These are phyloP conservation scores for Pouteria glomerata DNA, from an alignment of 148 eudicot species.

Conservation along the genomic window DNA sequence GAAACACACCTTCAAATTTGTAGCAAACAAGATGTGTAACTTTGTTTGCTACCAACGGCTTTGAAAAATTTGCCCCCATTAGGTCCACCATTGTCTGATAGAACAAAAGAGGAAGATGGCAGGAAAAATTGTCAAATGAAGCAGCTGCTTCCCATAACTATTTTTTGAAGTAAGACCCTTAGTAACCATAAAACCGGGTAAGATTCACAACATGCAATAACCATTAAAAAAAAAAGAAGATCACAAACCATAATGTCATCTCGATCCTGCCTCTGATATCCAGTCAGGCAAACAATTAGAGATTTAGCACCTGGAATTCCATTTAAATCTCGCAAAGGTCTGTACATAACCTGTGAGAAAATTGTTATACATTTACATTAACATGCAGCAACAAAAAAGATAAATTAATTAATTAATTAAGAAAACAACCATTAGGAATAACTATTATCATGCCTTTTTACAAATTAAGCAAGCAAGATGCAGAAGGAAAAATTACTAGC, in stretches of 20 bases:
- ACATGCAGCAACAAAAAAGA: neutral
- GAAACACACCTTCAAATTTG: conserved; percentile 62
- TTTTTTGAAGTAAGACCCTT: neutral
- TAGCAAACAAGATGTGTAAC: conserved; percentile 96
- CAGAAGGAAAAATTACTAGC: neutral
- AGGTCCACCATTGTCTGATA: conserved; percentile 59
- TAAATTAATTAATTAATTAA: neutral
- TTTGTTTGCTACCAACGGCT: conserved; percentile 67
- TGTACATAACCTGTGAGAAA: conserved; percentile 59
- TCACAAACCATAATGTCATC: conserved; percentile 76
- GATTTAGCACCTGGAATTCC: conserved; percentile 83
- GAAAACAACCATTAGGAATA: neutral
- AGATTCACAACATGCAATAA: neutral
- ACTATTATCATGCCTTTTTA: neutral
- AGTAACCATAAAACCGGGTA: neutral
- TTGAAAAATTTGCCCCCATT: conserved; percentile 84
- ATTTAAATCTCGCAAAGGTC: conserved; percentile 56
- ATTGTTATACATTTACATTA: neutral
- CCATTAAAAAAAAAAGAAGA: neutral
- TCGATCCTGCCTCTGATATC: conserved; percentile 69
- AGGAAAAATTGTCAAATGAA: neutral
- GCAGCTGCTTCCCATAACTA: neutral
- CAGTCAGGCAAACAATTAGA: conserved; percentile 75
- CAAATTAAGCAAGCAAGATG: neutral
- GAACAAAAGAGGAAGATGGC: conserved; percentile 1